These are phyloP conservation scores for Barnettozyma salicaria DNA, from an alignment of 805 yeast species.

Conservation along the genomic window DNA sequence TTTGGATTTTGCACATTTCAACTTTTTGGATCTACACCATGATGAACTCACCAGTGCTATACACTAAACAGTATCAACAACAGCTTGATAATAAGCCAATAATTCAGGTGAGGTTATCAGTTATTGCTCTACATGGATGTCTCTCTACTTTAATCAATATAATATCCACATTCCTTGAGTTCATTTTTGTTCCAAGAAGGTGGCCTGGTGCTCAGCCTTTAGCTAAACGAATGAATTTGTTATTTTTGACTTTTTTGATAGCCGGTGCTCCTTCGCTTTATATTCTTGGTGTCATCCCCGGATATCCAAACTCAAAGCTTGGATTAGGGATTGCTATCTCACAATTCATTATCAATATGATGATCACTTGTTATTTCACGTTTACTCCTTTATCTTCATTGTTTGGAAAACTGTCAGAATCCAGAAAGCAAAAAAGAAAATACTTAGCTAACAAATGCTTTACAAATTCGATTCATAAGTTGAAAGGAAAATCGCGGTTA, in stretches of 20 bases:
- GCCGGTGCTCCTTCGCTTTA: constrained; percentile 48
- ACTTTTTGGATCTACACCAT: constrained; percentile 74
- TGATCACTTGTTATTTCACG: constrained; percentile 51
- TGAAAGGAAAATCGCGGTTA: constrained; percentile 47
- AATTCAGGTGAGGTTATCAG: constrained; percentile 45
- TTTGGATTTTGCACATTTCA: constrained; percentile 72
- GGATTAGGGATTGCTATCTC: constrained; percentile 43
- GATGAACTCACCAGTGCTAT: constrained; percentile 61
- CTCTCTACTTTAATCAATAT: constrained; percentile 53
- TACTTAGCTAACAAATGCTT: constrained; percentile 50
- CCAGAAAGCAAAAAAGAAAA: constrained; percentile 29
- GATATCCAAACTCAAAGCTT: constrained; percentile 27
- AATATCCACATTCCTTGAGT: constrained; percentile 51
- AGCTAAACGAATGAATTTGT: constrained; percentile 38
- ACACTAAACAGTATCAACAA: constrained; percentile 51
- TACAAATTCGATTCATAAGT: constrained; percentile 50
- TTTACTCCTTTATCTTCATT: constrained; percentile 55
- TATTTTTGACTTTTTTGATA: constrained; percentile 37
- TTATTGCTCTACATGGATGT: constrained; percentile 63
- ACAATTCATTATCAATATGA: constrained; percentile 51
- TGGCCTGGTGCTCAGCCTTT: constrained; percentile 71
- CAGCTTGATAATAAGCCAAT: constrained; percentile 56
- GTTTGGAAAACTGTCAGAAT: constrained; percentile 37
- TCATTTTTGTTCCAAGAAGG: constrained; percentile 58
- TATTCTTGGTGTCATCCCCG: constrained; percentile 37